These are phyloP conservation scores for Blyttiomyces sp. DNA, from an alignment of 371 early-diverging fungal species.

Conservation along the genomic window DNA sequence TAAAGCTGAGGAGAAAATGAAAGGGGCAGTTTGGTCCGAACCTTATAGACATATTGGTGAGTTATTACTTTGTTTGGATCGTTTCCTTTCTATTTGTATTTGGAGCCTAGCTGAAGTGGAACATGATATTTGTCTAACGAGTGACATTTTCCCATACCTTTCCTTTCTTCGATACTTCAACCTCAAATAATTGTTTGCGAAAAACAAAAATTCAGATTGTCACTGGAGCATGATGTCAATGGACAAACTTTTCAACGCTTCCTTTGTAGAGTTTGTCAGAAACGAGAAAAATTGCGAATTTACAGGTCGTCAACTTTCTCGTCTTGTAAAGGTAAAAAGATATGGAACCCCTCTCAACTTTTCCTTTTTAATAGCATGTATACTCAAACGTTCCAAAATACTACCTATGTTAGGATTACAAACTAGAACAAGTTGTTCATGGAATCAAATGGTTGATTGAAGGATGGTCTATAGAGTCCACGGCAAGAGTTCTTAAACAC, in stretches of 20 bases:
- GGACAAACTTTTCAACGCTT: conserved; percentile 35
- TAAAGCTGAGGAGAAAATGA: no score
- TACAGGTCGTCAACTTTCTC: conserved; percentile 26
- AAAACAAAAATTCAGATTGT: conserved; percentile 21
- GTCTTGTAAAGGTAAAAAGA: conserved; percentile 28
- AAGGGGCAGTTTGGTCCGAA: not conserved
- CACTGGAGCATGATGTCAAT: conserved; percentile 43
- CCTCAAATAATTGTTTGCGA: conserved; percentile 10
- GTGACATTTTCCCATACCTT: not conserved
- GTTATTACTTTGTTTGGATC: not conserved
- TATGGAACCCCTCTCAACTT: not conserved
- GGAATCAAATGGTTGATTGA: conserved; percentile 36
- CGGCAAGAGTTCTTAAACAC: conserved; percentile 19
- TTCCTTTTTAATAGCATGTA: not conserved
- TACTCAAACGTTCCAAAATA: not conserved
- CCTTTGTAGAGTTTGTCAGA: conserved; percentile 35
- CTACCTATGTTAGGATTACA: conserved; percentile 21
- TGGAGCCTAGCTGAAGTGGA: not conserved
- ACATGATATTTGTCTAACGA: not conserved
- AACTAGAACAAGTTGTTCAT: conserved; percentile 33
- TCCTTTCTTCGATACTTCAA: not conserved
- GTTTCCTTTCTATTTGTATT: not conserved
- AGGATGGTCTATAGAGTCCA: conserved; percentile 31
- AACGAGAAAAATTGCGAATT: conserved; percentile 36
- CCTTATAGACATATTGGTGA: not conserved